Evolutionary conservation across 371 early-diverging fungal genomes (phyloP).

Genomic region (Fennellomyces sp.): DNA sequence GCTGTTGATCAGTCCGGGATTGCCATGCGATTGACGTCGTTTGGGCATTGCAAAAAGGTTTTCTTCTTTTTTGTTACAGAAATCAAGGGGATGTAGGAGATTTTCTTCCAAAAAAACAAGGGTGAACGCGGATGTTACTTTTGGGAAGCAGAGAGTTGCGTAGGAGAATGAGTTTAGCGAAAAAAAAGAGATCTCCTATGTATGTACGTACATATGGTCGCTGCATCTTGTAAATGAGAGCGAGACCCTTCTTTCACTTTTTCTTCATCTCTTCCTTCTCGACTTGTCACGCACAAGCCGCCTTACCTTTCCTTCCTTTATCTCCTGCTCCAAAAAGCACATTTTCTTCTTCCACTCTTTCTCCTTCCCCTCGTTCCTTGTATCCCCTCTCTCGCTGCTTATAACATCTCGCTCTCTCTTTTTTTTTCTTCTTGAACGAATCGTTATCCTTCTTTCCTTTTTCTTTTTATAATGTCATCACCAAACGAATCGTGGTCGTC

Average conservation of each 20-base stretch:
- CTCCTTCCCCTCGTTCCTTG: constrained; percentile 5
- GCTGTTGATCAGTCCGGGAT: too few relatives aligned
- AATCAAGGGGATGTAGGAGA: neutral
- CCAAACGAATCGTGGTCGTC: neutral
- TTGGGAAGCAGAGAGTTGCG: neutral
- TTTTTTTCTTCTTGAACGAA: constrained; percentile 6
- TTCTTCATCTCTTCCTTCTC: neutral
- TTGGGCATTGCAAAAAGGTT: too few relatives aligned
- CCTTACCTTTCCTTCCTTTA: constrained; percentile 6
- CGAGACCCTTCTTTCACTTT: neutral
- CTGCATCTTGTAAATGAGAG: too few relatives aligned
- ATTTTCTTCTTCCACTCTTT: neutral
- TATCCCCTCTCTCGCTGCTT: neutral
- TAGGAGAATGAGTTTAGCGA: neutral
- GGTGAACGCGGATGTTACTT: neutral
- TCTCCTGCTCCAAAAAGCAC: neutral
- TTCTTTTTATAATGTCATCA: neutral
- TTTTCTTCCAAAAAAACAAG: neutral
- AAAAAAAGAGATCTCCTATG: constrained; percentile 3
- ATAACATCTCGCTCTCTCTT: constrained; percentile 7
- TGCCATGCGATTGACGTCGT: too few relatives aligned
- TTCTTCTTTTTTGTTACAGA: constrained; percentile 2
- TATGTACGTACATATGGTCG: constrained; percentile 13
- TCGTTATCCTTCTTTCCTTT: neutral
- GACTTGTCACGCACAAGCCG: constrained; percentile 10